Base-by-base conservation (phyloP, 2,329 filamentous ascomycete genomes). In the Aureobasidium sp. region DNA sequence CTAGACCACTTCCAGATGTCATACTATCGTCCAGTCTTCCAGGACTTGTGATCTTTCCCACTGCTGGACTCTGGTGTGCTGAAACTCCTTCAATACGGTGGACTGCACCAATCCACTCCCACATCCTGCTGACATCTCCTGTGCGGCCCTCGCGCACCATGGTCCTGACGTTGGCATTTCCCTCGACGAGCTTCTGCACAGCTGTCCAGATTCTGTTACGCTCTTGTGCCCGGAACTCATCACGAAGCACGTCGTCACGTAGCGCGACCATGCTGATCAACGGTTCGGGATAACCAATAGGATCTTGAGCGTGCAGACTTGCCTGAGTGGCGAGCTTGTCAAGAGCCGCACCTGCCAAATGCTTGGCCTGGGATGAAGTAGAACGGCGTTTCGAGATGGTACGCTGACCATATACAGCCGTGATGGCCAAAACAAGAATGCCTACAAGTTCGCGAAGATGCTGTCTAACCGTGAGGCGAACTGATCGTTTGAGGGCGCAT, bases 201-300 rank as follows among this genome's bases (percentile, higher is more conserved):
- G 85, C 85, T 66, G 86, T 82, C 94, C 95, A 99, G 56, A 99
- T 79, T 62, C 85, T 84, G 71, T 94, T 88, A 41, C 94, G 83
- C 68, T 91, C 84, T 9, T 82, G 80, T 23, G 92, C 81, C 3
- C 84, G 87, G 73, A 97, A 90, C 64, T 96, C 87, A 32, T 88
- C 84, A 23, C 93, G 82, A 42, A 99, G 80, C 3, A 99, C 87
- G 70, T 97, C 93, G 70, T 99, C 94, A 64, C 94, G 83, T 60
- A 99, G 78, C 72, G 97, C 94, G 0, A 90, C 90, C 68, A 97
- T 84, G 70, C 91, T 90, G 65, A 99, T 84, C 77, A 89, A 96
- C 1, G 87, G 81, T 65, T 97, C 92, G 20, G 85, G 83, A 57
- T 81, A 87, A 64, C 73, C 82, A 73, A 72, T 85, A 72, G 74